Percentiles rank a stretch among this genome's conserved stretches.
These are phyloP conservation scores for Penicillium psychrosexuale DNA, from an alignment of 2,329 filamentous ascomycete genomes.

Conservation along the genomic window DNA sequence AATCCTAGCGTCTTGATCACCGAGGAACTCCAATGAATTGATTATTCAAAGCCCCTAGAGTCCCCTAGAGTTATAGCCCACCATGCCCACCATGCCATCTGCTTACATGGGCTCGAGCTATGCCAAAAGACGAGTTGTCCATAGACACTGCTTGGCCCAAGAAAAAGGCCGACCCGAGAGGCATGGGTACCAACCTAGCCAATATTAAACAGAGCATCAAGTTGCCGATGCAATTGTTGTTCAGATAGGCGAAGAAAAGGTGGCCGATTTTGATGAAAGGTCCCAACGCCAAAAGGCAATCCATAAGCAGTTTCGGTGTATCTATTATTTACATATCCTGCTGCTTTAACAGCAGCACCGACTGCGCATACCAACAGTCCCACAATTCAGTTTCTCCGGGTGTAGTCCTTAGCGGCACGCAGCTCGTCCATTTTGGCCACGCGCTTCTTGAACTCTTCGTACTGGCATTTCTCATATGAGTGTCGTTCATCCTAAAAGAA, in stretches of 20 bases:
- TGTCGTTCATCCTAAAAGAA: conserved; percentile 81
- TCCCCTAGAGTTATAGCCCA: no score
- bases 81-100: neutral
- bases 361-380: conserved; percentile 23
- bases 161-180: neutral
- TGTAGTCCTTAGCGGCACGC: conserved; percentile 76
- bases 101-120: neutral
- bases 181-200: neutral
- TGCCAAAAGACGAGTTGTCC: neutral
- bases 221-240: neutral
- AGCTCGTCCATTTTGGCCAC: conserved; percentile 99
- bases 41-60: no score
- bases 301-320: conserved; percentile 36
- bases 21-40: neutral
- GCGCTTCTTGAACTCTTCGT: conserved; percentile 96
- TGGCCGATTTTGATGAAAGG: conserved; percentile 12
- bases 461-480: conserved; percentile 98
- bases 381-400: conserved; percentile 70
- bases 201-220: neutral
- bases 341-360: conserved; percentile 27
- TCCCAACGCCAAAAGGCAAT: conserved; percentile 37
- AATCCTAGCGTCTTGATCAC: neutral
- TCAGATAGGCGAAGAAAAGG: neutral
- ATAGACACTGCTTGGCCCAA: neutral
- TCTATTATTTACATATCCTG: conserved; percentile 42